A percentile compares a stretch with the other conserved stretches of the same genome.
These are phyloP conservation scores for Citrus hindsii DNA, from an alignment of 345 rosid genomes.

Conservation along the genomic window DNA sequence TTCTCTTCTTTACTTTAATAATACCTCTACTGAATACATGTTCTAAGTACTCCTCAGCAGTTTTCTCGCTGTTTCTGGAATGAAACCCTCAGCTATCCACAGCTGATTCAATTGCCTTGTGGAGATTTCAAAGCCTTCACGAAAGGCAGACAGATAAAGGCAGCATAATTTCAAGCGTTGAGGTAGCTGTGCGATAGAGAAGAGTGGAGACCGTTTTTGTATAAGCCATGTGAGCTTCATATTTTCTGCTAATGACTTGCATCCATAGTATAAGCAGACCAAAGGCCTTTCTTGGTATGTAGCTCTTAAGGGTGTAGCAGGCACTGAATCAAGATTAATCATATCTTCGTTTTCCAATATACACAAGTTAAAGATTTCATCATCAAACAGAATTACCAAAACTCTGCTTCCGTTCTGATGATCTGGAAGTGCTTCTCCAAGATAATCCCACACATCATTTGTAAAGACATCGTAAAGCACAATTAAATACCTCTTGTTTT, in stretches of 20 bases:
- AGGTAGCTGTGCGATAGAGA: not conserved
- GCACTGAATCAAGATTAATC: not conserved
- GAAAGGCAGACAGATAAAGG: no score
- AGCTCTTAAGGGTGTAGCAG: not conserved
- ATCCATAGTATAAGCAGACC: not conserved
- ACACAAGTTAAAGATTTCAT: not conserved
- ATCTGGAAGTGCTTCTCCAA: not conserved
- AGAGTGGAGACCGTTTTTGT: no score
- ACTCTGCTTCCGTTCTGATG: not conserved
- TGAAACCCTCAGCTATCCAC: no score
- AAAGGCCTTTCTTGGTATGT: not conserved
- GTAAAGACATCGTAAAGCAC: not conserved
- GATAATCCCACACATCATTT: no score
- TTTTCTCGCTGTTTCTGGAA: no score
- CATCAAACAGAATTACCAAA: not conserved
- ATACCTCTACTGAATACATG: no score
- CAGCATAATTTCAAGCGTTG: no score
- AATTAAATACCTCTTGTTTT: not conserved
- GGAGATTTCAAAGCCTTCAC: no score
- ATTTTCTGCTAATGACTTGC: not conserved
- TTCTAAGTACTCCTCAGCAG: no score
- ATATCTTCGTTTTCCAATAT: not conserved
- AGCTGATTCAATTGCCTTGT: no score
- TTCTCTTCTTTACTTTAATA: no score
- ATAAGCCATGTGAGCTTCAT: not conserved